These are phyloP conservation scores for Phytophthora aleatoria DNA, from an alignment of 352 stramenopile species.

Conservation along the genomic window DNA sequence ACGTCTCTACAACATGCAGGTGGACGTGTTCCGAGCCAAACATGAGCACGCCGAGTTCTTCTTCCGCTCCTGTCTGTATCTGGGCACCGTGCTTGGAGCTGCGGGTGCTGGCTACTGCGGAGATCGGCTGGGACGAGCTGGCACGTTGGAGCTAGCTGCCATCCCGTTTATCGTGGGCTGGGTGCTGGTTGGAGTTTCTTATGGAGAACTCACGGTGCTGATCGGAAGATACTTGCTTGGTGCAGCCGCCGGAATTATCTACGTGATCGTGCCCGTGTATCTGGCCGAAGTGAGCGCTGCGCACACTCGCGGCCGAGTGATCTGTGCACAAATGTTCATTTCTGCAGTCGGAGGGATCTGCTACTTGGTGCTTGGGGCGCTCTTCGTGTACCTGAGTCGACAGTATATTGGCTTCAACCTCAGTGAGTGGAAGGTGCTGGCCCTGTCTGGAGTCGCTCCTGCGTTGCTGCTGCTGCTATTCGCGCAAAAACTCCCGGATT, in stretches of 20 bases:
- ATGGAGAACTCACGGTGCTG: conserved; percentile 69
- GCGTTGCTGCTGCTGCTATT: conserved; percentile 59
- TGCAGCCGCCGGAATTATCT: conserved; percentile 56
- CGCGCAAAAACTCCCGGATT: conserved; percentile 74
- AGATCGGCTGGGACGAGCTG: conserved; percentile 66
- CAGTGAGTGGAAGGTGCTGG: conserved; percentile 80
- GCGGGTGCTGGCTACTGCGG: conserved; percentile 60
- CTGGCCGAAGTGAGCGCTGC: conserved; percentile 73
- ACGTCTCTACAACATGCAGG: conserved; percentile 85
- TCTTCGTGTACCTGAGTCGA: conserved; percentile 70
- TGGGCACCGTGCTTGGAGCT: conserved; percentile 69
- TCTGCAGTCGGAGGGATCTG: conserved; percentile 41
- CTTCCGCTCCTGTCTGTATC: conserved; percentile 62
- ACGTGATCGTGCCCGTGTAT: conserved; percentile 70
- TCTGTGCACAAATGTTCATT: conserved; percentile 49
- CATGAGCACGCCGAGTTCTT: conserved; percentile 78
- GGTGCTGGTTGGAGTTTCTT: conserved; percentile 68
- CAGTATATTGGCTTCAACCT: conserved; percentile 79
- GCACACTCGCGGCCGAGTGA: conserved; percentile 58
- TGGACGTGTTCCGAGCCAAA: conserved; percentile 79
- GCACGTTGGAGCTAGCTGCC: conserved; percentile 71
- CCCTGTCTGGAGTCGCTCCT: conserved; percentile 54
- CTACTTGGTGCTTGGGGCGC: conserved; percentile 60
- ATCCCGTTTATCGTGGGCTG: conserved; percentile 79
- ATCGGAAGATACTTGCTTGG: conserved; percentile 72